A percentile compares a stretch with the other conserved stretches of the same genome.
These are phyloP conservation scores for Toxoplasma gondii DNA, from an alignment of 169 alveolate species.

Conservation along the genomic window DNA sequence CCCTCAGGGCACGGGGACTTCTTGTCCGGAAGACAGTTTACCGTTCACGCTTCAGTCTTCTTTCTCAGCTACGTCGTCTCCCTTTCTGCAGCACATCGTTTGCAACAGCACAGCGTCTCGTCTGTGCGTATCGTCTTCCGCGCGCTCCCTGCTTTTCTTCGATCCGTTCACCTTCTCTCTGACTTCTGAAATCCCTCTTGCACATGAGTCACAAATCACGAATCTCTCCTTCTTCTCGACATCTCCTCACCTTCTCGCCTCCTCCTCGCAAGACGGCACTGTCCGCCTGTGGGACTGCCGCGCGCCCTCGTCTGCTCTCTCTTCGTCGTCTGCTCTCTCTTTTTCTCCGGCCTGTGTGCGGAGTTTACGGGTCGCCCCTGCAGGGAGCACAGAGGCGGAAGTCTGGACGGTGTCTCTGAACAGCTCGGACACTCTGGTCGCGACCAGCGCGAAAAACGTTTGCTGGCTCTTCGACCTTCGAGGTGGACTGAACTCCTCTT, in stretches of 20 bases:
- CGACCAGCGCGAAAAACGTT: background rate
- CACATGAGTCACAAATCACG: background rate
- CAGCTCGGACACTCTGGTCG: background rate
- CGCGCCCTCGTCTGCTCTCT: background rate
- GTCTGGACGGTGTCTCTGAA: conserved; percentile 9
- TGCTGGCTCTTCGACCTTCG: background rate
- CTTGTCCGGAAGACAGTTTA: background rate
- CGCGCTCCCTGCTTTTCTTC: background rate
- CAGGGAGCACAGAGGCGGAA: conserved; percentile 19
- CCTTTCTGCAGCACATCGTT: background rate
- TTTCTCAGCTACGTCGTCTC: background rate
- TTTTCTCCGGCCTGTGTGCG: background rate
- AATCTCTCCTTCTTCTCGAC: background rate
- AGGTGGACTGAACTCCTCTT: background rate
- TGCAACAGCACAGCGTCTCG: background rate
- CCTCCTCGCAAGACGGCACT: background rate
- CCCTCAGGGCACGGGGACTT: too few species aligned
- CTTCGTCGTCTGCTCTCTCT: background rate
- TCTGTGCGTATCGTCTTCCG: background rate
- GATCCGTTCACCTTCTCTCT: background rate
- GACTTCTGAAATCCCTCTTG: background rate
- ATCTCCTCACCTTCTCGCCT: background rate
- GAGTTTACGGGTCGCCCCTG: background rate
- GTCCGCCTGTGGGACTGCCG: conserved; percentile 26
- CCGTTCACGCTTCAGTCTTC: background rate